Base-by-base conservation (phyloP, 2,329 filamentous ascomycete genomes). In the Colletotrichum kahawae region DNA sequence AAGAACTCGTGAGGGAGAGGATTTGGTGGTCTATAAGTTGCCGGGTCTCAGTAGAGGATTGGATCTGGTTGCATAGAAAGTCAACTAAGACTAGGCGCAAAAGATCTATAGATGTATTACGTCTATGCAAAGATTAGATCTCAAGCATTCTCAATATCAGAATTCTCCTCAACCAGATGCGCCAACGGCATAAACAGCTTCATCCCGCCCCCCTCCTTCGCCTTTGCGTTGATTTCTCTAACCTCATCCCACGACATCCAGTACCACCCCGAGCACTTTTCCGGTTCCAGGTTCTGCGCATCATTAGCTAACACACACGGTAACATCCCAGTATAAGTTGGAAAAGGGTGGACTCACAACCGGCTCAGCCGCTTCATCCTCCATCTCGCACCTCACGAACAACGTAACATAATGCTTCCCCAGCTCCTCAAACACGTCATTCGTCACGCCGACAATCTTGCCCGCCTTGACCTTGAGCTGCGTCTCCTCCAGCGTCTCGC, bases 391-490 rank as follows among this genome's bases (percentile, higher is more conserved):
- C 1, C 85, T 84, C 76, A 95, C 90, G 78, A 94, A 95, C 4
- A 95, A 82, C 0, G 94, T 96, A 66, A 95, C 87, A 79, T 96
- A 96, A 80, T 96, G 94, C 82, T 92, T 94, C 0, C 83, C 83
- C n/a, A 89, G 87, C 0, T 80, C 79, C 2, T 83, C 79, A 80
- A 95, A 94, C 1, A 94, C 80, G 78, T 93, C 91, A 80, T 95
- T 95, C 7, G 93, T 95, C 1, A 91, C 88, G 0, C 89, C 90
- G 1, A 93, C 77, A 51, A 93, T 88, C 60, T 85, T 86, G 7
- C 90, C 64, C 8, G 88, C 86, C 2, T 82, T 85, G 2, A 95
- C 86, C 0, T 83, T 79, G 0, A 95, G 86, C 0, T 90, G 93
- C 0, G 94, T 95, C 80, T 96, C 94, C 81, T 96, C 94, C 0